Conservation (phyloP, 2,329 filamentous ascomycete genomes). For the Leptographium radiaticola region DNA sequence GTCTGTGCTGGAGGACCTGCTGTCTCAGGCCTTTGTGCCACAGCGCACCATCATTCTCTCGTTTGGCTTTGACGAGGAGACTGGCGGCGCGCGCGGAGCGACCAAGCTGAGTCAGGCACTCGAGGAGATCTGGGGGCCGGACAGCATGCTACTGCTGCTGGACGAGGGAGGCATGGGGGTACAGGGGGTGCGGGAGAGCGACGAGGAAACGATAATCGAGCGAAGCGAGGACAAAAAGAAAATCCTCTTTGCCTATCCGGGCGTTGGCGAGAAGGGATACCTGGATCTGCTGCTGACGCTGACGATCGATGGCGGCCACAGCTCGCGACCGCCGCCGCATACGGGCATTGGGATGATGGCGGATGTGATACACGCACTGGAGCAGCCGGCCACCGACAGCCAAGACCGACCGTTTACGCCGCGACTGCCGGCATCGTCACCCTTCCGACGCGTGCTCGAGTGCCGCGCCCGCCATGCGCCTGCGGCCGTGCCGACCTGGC, state of each 20-base stretch:
- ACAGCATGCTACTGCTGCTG: constrained; percentile 39
- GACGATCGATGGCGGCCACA: constrained; percentile 43
- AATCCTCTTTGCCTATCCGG: constrained; percentile 38
- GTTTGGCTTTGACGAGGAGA: constrained; percentile 52
- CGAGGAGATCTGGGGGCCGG: constrained; percentile 34
- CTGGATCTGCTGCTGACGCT: constrained; percentile 42
- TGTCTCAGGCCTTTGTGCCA: constrained; percentile 34
- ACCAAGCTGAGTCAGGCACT: constrained; percentile 29
- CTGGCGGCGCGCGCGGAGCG: constrained; percentile 36
- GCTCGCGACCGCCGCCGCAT: constrained; percentile 39
- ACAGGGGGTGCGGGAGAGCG: constrained; percentile 19
- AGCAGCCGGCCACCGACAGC: constrained; percentile 47
- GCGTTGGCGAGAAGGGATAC: constrained; percentile 47
- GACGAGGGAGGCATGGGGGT: constrained; percentile 41
- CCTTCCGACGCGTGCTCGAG: constrained; percentile 27
- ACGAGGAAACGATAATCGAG: not conserved
- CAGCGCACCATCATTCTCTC: constrained; percentile 41
- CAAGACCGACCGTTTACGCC: constrained; percentile 26
- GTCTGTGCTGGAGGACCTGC: constrained; percentile 40
- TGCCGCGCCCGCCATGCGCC: constrained; percentile 30
- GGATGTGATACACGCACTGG: constrained; percentile 30
- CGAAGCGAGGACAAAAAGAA: constrained; percentile 21
- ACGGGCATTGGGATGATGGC: constrained; percentile 38
- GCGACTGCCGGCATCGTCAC: constrained; percentile 17
- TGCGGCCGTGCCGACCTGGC: constrained; percentile 26